phyloP scores from a whole-genome alignment of 345 rosid genomes.

The Physaria fendleri region DNA sequence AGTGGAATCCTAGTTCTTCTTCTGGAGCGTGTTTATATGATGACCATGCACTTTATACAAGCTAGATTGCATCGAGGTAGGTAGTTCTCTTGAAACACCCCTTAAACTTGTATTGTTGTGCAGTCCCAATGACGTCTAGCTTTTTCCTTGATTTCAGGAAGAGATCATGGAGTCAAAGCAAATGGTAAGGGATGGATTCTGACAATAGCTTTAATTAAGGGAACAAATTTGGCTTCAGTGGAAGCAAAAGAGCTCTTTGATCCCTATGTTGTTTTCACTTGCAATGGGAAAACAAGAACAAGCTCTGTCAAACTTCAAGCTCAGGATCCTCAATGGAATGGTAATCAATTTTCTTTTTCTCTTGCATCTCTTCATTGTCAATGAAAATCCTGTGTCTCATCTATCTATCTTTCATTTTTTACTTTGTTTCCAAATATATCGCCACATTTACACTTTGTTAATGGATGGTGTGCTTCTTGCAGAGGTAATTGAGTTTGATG shows the following conservation, averaged over 20 bases:
- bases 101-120: not conserved
- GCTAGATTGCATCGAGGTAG: slow-evolving; percentile 67
- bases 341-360: slow-evolving; percentile 30
- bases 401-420: not conserved
- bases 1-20: slow-evolving; percentile 52
- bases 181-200: slow-evolving; percentile 91
- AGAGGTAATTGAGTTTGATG: slow-evolving; percentile 91
- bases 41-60: slow-evolving; percentile 60
- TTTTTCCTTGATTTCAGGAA: slow-evolving; percentile 34
- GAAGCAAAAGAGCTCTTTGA: slow-evolving; percentile 54
- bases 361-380: not conserved
- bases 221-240: slow-evolving; percentile 50
- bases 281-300: slow-evolving; percentile 77
- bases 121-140: not conserved
- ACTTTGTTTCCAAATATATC: not conserved
- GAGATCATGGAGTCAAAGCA: slow-evolving; percentile 58
- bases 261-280: slow-evolving; percentile 77
- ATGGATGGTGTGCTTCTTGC: slow-evolving; percentile 28
- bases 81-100: not conserved
- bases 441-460: not conserved
- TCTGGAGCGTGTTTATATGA: slow-evolving; percentile 54
- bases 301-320: slow-evolving; percentile 84
- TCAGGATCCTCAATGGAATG: slow-evolving; percentile 83
- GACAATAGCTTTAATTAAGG: slow-evolving; percentile 77
- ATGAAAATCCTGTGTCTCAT: not conserved